These are phyloP conservation scores for Schizopora paradoxa DNA, from an alignment of 1,284 basidiomycete species.

Conservation along the genomic window DNA sequence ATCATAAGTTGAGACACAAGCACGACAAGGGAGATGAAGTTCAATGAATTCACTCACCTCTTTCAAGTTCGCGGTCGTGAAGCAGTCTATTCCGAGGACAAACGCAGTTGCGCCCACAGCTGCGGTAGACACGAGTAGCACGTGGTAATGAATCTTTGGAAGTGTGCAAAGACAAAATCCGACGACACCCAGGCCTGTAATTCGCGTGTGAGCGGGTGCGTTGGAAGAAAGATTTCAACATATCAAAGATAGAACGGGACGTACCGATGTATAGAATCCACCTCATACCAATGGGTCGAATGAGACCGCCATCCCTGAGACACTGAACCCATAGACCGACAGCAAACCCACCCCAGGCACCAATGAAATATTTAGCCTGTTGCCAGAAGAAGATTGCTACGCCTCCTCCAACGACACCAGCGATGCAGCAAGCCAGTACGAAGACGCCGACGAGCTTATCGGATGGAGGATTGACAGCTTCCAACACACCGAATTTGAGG, in stretches of 20 bases:
- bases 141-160: constrained; percentile 67
- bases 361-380: constrained; percentile 78
- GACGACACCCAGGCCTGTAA: constrained; percentile 32
- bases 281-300: constrained; percentile 67
- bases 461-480: constrained; percentile 76
- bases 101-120: constrained; percentile 90
- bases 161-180: constrained; percentile 47
- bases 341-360: constrained; percentile 85
- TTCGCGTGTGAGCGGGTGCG: constrained; percentile 12
- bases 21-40: not conserved
- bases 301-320: constrained; percentile 77
- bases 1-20: constrained; percentile 12
- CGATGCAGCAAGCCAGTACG: constrained; percentile 75
- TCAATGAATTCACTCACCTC: constrained; percentile 49
- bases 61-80: constrained; percentile 84
- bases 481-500: constrained; percentile 81
- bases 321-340: constrained; percentile 86
- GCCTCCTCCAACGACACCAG: constrained; percentile 79
- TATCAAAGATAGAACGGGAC: constrained; percentile 22
- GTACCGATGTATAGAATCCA: constrained; percentile 86
- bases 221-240: constrained; percentile 20
- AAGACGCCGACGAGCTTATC: constrained; percentile 83
- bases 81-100: constrained; percentile 92
- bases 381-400: constrained; percentile 90
- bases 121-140: constrained; percentile 78